These are phyloP conservation scores for Colletotrichum siamense DNA, from an alignment of 2,329 filamentous ascomycete species.

Conservation along the genomic window DNA sequence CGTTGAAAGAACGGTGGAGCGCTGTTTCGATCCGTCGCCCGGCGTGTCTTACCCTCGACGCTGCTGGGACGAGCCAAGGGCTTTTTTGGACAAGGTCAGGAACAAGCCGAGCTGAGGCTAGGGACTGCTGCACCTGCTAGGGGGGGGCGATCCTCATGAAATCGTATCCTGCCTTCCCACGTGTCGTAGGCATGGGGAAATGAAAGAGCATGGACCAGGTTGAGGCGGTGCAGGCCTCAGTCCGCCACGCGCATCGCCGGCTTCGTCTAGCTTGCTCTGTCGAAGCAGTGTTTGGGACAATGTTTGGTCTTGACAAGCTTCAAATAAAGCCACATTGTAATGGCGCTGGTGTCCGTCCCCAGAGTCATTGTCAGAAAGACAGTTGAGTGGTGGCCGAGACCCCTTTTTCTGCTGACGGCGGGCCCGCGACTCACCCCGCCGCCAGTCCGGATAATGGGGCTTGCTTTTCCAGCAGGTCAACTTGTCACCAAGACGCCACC, in stretches of 20 bases:
- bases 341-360: neutral
- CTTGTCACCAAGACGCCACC: neutral
- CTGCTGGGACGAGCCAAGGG: conserved; percentile 2
- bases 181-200: conserved; percentile 20
- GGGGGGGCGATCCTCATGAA: conserved; percentile 19
- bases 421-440: neutral
- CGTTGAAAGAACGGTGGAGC: neutral
- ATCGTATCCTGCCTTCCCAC: conserved; percentile 14
- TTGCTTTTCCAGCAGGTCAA: neutral
- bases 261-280: neutral
- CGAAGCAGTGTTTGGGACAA: neutral
- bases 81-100: conserved; percentile 14
- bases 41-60: neutral
- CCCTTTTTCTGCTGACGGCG: conserved; percentile 5
- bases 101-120: conserved; percentile 11
- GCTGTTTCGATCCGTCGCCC: neutral
- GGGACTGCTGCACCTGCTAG: conserved; percentile 1
- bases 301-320: conserved; percentile 2
- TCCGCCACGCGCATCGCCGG: neutral
- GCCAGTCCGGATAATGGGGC: neutral
- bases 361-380: neutral
- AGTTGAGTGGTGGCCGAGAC: neutral
- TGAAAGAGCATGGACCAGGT: conserved; percentile 18
- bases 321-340: neutral
- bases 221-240: conserved; percentile 6